Conservation (phyloP, 2,329 filamentous ascomycete species). For the Alternaria angustiovoidea region DNA sequence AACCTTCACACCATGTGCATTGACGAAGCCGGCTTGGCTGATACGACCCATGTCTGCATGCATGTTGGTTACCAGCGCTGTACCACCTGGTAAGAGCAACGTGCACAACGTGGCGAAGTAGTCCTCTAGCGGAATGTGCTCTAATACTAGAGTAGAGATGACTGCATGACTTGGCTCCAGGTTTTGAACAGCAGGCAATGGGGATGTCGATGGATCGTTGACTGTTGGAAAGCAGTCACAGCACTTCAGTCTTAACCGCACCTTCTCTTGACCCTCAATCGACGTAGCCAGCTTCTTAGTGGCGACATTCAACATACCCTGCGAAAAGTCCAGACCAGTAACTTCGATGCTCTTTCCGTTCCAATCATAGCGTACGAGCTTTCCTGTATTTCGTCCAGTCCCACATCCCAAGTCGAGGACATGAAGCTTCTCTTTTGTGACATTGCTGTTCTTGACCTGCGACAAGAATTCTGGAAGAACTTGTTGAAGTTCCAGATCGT, state of each 20-base stretch:
- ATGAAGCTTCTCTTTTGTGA: constrained; percentile 34
- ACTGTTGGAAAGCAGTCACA: constrained; percentile 44
- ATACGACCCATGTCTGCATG: constrained; percentile 68
- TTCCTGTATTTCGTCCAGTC: constrained; percentile 69
- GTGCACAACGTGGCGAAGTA: constrained; percentile 60
- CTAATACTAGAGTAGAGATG: constrained; percentile 69
- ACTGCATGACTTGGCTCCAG: constrained; percentile 54
- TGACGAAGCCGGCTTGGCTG: constrained; percentile 69
- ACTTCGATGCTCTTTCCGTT: constrained; percentile 46
- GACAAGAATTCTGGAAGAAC: constrained; percentile 61
- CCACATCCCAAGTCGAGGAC: constrained; percentile 72
- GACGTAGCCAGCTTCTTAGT: constrained; percentile 43
- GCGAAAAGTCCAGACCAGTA: constrained; percentile 65
- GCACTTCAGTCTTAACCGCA: constrained; percentile 27
- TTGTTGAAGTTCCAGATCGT: constrained; percentile 63
- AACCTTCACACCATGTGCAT: constrained; percentile 62
- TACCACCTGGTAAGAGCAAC: constrained; percentile 57
- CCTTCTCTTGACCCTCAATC: not conserved
- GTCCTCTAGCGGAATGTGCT: constrained; percentile 64
- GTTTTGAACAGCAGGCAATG: constrained; percentile 27
- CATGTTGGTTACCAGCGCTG: constrained; percentile 72
- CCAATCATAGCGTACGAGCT: constrained; percentile 54
- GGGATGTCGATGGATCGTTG: constrained; percentile 19
- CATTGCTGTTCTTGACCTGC: constrained; percentile 26
- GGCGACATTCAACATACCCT: constrained; percentile 66